A percentile compares a stretch with the other conserved stretches of the same genome.
Evolutionary conservation across 768 basidiomycete species (phyloP).

Genomic region (Amanita exitialis): DNA sequence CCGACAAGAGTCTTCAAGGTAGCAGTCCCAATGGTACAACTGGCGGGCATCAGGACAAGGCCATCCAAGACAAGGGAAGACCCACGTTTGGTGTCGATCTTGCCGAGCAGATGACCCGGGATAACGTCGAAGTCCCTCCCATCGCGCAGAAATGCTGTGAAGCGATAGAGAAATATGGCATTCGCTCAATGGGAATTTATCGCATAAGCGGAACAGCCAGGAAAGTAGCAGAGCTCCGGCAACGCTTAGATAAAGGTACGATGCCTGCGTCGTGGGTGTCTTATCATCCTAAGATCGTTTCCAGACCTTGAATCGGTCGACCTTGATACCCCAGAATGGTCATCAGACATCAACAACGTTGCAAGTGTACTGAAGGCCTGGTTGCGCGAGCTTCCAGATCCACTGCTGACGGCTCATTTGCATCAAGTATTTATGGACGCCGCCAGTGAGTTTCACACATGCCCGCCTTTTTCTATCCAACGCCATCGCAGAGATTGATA

Average conservation of each 20-base stretch:
- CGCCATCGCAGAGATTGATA: slow-evolving; percentile 63
- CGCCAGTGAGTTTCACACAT: slow-evolving; percentile 53
- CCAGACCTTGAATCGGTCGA: slow-evolving; percentile 81
- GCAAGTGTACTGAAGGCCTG: slow-evolving; percentile 93
- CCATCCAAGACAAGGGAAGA: slow-evolving; percentile 48
- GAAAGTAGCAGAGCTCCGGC: slow-evolving; percentile 75
- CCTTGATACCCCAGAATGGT: slow-evolving; percentile 83
- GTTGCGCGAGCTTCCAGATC: slow-evolving; percentile 94
- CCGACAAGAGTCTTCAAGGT: slow-evolving; percentile 11
- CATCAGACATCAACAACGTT: slow-evolving; percentile 90
- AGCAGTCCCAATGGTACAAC: slow-evolving; percentile 18
- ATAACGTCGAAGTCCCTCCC: slow-evolving; percentile 80
- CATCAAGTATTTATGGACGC: slow-evolving; percentile 95
- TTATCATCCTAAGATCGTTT: slow-evolving; percentile 1
- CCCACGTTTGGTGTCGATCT: slow-evolving; percentile 94
- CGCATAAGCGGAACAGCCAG: slow-evolving; percentile 87
- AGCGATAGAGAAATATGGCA: slow-evolving; percentile 86
- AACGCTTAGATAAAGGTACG: slow-evolving; percentile 75
- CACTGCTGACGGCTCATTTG: slow-evolving; percentile 71
- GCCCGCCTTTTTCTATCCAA: neutral
- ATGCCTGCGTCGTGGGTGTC: slow-evolving; percentile 1
- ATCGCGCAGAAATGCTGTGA: slow-evolving; percentile 84
- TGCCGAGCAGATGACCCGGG: slow-evolving; percentile 87
- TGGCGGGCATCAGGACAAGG: slow-evolving; percentile 5
- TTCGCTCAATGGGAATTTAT: slow-evolving; percentile 83